phyloP scores from a whole-genome alignment of 129 eudicot species.

The Erigeron canadensis region DNA sequence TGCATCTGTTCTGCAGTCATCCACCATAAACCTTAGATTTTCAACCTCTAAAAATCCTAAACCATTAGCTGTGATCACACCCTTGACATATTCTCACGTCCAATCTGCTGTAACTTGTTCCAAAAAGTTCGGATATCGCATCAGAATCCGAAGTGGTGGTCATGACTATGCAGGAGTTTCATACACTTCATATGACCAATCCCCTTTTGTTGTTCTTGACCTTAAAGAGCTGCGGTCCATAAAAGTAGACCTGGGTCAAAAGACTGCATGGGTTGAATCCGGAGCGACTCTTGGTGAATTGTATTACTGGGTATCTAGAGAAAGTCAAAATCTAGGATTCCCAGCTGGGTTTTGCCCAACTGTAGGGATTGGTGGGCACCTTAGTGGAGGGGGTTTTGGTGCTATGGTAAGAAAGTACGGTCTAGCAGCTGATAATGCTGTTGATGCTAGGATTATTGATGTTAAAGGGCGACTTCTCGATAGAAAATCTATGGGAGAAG shows the following conservation, averaged over 20 bases:
- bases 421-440: constrained; percentile 17
- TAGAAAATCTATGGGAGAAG: constrained; percentile 12
- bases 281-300: constrained; percentile 1
- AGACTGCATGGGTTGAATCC: constrained; percentile 17
- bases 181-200: constrained; percentile 18
- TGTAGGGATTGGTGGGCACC: constrained; percentile 10
- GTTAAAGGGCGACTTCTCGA: constrained; percentile 15
- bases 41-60: constrained; percentile 21
- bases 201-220: constrained; percentile 20
- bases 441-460: constrained; percentile 11
- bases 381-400: constrained; percentile 17
- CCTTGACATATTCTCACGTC: constrained; percentile 24
- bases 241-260: constrained; percentile 1
- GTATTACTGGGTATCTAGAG: constrained; percentile 3
- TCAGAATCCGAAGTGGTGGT: constrained; percentile 27
- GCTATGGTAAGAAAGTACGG: constrained; percentile 17
- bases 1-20: constrained; percentile 18
- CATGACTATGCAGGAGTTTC: constrained; percentile 25
- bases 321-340: constrained; percentile 12
- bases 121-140: neutral
- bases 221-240: constrained; percentile 3
- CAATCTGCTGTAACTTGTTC: constrained; percentile 18
- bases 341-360: constrained; percentile 10
- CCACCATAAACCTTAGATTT: constrained; percentile 20
- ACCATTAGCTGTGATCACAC: constrained; percentile 17